These are phyloP conservation scores for Paramyrothecium roridum DNA, from an alignment of 2,329 filamentous ascomycete species.

Conservation along the genomic window DNA sequence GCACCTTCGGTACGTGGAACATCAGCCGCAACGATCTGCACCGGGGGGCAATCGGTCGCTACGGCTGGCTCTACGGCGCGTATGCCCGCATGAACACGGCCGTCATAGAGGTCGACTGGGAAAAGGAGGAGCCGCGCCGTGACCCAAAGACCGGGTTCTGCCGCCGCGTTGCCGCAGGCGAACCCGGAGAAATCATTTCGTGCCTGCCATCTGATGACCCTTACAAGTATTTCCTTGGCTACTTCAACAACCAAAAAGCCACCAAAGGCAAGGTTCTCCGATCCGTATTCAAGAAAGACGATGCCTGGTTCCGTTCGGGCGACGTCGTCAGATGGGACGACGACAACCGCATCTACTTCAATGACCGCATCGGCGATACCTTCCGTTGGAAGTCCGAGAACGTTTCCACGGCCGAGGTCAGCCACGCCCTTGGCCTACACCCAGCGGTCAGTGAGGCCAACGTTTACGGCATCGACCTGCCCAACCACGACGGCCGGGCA, in stretches of 20 bases:
- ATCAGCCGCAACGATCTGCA: constrained; percentile 68
- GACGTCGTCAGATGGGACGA: constrained; percentile 70
- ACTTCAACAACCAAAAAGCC: constrained; percentile 71
- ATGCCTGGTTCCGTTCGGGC: constrained; percentile 82
- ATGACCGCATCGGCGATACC: constrained; percentile 76
- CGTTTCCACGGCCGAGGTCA: constrained; percentile 78
- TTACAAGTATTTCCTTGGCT: constrained; percentile 70
- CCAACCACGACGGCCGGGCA: constrained; percentile 78
- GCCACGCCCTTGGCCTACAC: constrained; percentile 68
- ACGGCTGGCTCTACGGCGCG: constrained; percentile 58
- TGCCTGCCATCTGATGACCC: constrained; percentile 65
- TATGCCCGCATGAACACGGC: constrained; percentile 49
- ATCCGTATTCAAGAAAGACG: constrained; percentile 69
- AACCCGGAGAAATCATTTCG: constrained; percentile 74
- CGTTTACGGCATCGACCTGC: constrained; percentile 78
- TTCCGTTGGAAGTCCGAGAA: constrained; percentile 84
- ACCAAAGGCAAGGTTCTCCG: constrained; percentile 72
- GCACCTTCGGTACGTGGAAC: constrained; percentile 68
- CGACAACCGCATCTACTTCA: constrained; percentile 75
- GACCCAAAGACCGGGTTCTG: constrained; percentile 70
- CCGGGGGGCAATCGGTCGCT: constrained; percentile 75
- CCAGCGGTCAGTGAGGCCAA: constrained; percentile 71
- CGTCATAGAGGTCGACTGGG: constrained; percentile 69
- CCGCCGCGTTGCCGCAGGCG: constrained; percentile 50
- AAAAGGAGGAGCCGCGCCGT: constrained; percentile 65